Base-by-base conservation (phyloP, 169 alveolate species). In the Amoebophrya sp. region DNA sequence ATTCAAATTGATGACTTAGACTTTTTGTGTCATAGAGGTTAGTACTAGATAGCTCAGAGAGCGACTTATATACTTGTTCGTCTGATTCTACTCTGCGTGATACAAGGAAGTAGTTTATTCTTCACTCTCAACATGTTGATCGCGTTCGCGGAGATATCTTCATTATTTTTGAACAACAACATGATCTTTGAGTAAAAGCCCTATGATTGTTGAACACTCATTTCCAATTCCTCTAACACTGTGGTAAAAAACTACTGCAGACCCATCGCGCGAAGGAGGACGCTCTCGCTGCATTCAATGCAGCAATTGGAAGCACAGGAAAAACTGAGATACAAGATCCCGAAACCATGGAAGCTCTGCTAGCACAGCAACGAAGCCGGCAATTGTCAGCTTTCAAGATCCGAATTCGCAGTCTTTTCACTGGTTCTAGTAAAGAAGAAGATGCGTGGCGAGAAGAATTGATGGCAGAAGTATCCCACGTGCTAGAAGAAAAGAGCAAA, bases 231-330 rank as follows among this genome's bases (percentile, higher is more conserved):
- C n/a, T n/a, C n/a, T n/a, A n/a, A n/a, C n/a, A n/a, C n/a, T n/a
- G n/a, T n/a, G n/a, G n/a, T n/a, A n/a, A n/a, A n/a, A n/a, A n/a
- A n/a, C n/a, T n/a, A n/a, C n/a, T 23, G 76, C 76, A 65, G 83
- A 65, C 83, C 83, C 83, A 65, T 36, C 83, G 83, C 33, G 83
- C 83, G 10, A 6, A 26, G 36, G 83, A 65, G 83, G 83, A 65
- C 33, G 83, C 83, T 29, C 83, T 65, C 33, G 36, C 18, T 6
- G 2, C 83, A 6, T 65, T 65, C 83, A 6, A 29, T 0, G 26
- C 18, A 12, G 83, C 83, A 1, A 18, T 65, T 0, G 83, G 36
- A 65, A 65, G 26, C 83, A 6, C 12, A 65, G 36, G 33, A 10
- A 26, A 6, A 1, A 29, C 33, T 26, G 83, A 65, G 12, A 0